Base-by-base conservation (phyloP, 495 filamentous ascomycete genomes). In the Hypoxylon cercidicola region DNA sequence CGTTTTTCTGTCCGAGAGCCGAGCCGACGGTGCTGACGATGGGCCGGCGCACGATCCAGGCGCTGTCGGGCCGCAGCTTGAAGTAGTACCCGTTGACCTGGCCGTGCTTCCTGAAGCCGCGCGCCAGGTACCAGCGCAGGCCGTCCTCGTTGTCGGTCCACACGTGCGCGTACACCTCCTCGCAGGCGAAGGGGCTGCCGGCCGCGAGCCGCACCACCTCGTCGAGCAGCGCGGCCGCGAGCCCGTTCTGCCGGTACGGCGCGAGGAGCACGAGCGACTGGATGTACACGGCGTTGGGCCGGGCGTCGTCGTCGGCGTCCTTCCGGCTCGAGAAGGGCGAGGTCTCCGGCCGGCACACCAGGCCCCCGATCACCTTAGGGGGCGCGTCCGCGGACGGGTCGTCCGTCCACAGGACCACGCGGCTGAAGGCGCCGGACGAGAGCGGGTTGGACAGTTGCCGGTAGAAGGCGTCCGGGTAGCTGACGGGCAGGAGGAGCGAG, bases 71-170 rank as follows among this genome's bases (percentile, higher is more conserved):
- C 60, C 85, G 90, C 63, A 99, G 75, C 59, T 89, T 89, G 57
- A 88, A 85, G 80, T 99, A 99, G 77, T 98, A 99, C 8, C 87
- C 89, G 59, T 88, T 75, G 1, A 91, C 73, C 45, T 78, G 73
- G 16, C 77, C 84, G 37, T 79, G 74, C 25, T 72, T 69, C 13
- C 81, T 78, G 64, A 99, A 99, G 4, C 94, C 93, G n/a, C 92
- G 82, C 55, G 85, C 84, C 18, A 74, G 64, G 81, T 99, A 99
- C 95, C 95, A 99, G 58, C 85, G 83, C 72, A 96, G 74, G 0
- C 85, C 95, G 40, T 97, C 95, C 10, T 85, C 83, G 71, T 99
- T 98, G 58, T 89, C 87, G 60, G 95, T 92, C 89, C 96, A 97
- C 1, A 98, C 95, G 78, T 99, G 95, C 12, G 95, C 95, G 52